Percentiles rank a stretch among this genome's conserved stretches.
Conservation (phyloP, 192 early-diverging fungal species). For the Gryganskiella cystojenkinii region DNA sequence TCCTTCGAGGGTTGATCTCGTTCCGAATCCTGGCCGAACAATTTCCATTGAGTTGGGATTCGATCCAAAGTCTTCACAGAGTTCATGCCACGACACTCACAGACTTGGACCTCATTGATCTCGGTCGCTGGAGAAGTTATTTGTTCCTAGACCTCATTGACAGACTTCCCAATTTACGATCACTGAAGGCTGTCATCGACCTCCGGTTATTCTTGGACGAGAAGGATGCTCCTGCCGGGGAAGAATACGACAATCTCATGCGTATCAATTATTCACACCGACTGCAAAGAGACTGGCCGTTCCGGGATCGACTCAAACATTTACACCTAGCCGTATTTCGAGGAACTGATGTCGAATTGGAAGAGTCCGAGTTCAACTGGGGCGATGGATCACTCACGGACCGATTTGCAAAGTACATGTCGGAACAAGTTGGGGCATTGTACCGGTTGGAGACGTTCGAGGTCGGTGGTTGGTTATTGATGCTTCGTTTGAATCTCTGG, state of each 20-base stretch:
- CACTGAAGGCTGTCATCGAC: constrained; percentile 1
- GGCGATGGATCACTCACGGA: too few species aligned
- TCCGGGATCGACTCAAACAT: background rate
- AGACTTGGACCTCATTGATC: background rate
- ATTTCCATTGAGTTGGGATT: background rate
- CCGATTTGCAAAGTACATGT: too few species aligned
- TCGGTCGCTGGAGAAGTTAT: background rate
- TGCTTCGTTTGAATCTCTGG: too few species aligned
- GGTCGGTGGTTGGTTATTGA: too few species aligned
- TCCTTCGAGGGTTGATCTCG: background rate
- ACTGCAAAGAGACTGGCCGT: constrained; percentile 9
- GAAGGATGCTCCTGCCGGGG: background rate
- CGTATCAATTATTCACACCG: background rate
- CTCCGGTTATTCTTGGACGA: background rate
- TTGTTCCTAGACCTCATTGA: constrained; percentile 8
- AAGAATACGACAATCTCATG: background rate
- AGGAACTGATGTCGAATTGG: too few species aligned
- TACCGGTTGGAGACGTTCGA: too few species aligned
- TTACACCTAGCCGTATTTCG: constrained; percentile 5
- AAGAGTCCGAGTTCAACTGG: too few species aligned
- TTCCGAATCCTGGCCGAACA: background rate
- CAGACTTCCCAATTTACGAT: background rate
- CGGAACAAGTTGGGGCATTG: too few species aligned
- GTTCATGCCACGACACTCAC: constrained; percentile 1
- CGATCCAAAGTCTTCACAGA: background rate